A percentile compares a stretch with the other conserved stretches of the same genome.
phyloP scores from a whole-genome alignment of 1,284 basidiomycete species.

The Microbotryum saponariae region DNA sequence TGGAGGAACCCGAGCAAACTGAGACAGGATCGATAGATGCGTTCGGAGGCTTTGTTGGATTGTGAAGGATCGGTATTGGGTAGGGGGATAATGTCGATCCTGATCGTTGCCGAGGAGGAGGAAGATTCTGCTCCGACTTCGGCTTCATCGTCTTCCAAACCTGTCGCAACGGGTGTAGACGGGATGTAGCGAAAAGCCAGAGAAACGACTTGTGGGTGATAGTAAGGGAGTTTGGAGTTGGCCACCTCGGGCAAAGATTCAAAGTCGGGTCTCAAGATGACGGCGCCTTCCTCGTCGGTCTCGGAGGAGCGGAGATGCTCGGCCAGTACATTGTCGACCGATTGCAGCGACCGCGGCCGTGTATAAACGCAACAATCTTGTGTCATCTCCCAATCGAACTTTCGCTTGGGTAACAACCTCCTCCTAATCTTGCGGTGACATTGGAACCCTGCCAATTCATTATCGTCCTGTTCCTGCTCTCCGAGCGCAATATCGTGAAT shows the following conservation, averaged over 20 bases:
- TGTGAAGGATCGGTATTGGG: constrained; percentile 40
- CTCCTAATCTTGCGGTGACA: constrained; percentile 52
- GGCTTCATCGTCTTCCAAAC: no score
- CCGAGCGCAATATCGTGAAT: neutral
- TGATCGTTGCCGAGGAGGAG: constrained; percentile 36
- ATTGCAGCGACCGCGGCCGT: constrained; percentile 8
- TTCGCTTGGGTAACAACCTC: constrained; percentile 60
- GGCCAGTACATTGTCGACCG: constrained; percentile 9
- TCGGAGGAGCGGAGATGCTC: constrained; percentile 4
- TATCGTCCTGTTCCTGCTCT: neutral
- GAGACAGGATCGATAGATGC: constrained; percentile 70
- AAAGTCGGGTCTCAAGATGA: constrained; percentile 55
- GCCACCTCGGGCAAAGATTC: constrained; percentile 41
- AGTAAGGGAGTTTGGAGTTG: constrained; percentile 56
- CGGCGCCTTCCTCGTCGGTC: constrained; percentile 38
- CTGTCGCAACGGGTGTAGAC: neutral
- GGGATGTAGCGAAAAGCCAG: constrained; percentile 62
- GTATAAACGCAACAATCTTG: constrained; percentile 64
- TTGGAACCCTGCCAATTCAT: constrained; percentile 36
- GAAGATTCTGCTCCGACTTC: neutral
- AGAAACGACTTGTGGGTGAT: constrained; percentile 64
- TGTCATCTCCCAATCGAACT: constrained; percentile 58
- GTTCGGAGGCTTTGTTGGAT: constrained; percentile 47
- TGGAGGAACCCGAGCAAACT: constrained; percentile 73
- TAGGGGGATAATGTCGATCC: constrained; percentile 50